Evolutionary conservation across 2,329 filamentous ascomycete genomes (phyloP).

Genomic region (Aspergillus novoparasiticus): DNA sequence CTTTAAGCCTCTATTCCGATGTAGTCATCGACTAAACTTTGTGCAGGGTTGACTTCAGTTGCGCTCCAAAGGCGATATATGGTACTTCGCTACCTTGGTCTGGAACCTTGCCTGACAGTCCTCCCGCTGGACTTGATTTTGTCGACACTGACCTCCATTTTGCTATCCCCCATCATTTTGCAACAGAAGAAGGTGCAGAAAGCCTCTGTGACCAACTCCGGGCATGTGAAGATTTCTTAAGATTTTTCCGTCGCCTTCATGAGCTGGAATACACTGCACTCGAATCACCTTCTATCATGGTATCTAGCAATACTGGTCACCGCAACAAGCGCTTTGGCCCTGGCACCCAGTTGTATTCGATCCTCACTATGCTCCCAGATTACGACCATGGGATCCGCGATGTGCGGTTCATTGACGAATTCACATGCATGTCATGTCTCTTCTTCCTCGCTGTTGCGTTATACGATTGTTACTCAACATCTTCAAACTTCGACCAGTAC

Average conservation of each 20-base stretch:
- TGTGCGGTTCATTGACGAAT: constrained; percentile 37
- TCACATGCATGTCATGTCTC: constrained; percentile 34
- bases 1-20: neutral
- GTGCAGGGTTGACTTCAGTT: constrained; percentile 35
- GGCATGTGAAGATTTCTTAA: constrained; percentile 34
- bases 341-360: constrained; percentile 29
- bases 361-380: constrained; percentile 32
- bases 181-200: constrained; percentile 19
- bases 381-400: constrained; percentile 37
- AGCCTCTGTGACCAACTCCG: constrained; percentile 24
- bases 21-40: constrained; percentile 6
- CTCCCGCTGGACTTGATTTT: constrained; percentile 27
- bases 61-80: constrained; percentile 33
- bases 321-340: constrained; percentile 24
- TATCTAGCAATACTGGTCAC: neutral
- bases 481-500: constrained; percentile 30
- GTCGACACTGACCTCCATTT: constrained; percentile 25
- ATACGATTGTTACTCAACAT: constrained; percentile 30
- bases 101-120: constrained; percentile 25
- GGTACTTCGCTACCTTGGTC: constrained; percentile 34
- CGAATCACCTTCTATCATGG: constrained; percentile 14
- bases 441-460: constrained; percentile 33
- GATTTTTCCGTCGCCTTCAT: constrained; percentile 32
- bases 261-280: constrained; percentile 26
- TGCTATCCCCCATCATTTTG: constrained; percentile 15